Base-by-base conservation (phyloP, 495 filamentous ascomycete genomes). In the Pseudomonodictys pantanalensis region DNA sequence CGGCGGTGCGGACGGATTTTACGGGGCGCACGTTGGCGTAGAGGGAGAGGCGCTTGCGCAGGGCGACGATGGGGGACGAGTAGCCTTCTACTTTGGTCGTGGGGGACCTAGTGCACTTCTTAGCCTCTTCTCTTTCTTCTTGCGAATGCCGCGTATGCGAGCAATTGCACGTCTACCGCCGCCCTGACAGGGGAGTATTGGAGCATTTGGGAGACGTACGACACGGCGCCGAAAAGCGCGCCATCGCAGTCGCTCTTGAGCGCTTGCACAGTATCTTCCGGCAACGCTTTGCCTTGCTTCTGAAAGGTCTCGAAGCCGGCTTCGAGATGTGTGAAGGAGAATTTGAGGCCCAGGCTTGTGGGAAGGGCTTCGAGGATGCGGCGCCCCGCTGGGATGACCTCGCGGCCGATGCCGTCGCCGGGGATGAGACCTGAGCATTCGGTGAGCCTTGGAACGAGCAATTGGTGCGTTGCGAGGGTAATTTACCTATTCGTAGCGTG, bases 21-120 rank as follows among this genome's bases (percentile, higher is more conserved):
- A 97, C 93, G 45, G 93, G 93, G 33, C 93, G 90, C 41, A 98
- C 90, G 70, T 98, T 98, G 77, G 95, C 93, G 77, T 95, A 97
- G 47, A 98, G 83, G 75, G 92, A 86, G 49, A 98, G 85, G 66
- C 86, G 84, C 80, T 97, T 98, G 75, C 93, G 90, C 54, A 98
- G 85, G 38, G 91, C 92, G 66, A 98, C 93, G 70, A 98, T 98
- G 65, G 93, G 93, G 23, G 89, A 95, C 39, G 91, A 95, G 82
- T 98, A 98, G 65, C 93, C 93, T 69, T 87, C 85, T 35, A 96
- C 91, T 72, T 90, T 88, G 42, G 77, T 88, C 50, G 85, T 88
- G 6, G 93, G 95, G 26, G 93, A 97, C 79, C 79, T 82, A 35
- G 53, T 8, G 35, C 25, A 3, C 24, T n/a, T n/a, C 9, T 45